Base-by-base conservation (phyloP, 108 stramenopile species). In the Licmophora abbreviata region DNA sequence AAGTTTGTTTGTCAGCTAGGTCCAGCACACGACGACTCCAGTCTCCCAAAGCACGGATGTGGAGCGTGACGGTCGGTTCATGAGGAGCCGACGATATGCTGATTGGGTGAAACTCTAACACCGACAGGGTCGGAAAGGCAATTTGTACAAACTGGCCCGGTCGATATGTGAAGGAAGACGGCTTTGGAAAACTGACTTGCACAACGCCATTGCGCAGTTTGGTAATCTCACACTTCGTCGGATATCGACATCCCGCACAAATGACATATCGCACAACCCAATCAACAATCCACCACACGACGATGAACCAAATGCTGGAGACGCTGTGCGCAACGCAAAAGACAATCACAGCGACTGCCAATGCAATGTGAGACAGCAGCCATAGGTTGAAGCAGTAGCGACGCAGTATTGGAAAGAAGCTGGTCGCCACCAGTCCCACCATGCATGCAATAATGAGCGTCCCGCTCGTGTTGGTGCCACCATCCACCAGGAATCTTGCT, bases 81-180 rank as follows among this genome's bases (percentile, higher is more conserved):
- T 53, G 52, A 3, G 52, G 52, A 37, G 31, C 32, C 12, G 52
- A 53, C 14, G 52, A 36, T 12, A 53, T 36, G n/a, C 31, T 37
- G 20, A 53, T 21, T 24, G 52, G 52, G 25, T 53, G 52, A 37
- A 53, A 53, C 37, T 53, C 24, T 3, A n/a, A 20, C 17, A 40
- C 4, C 2, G 31, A 30, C 21, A 53, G 21, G 2, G 12, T 25
- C 4, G 52, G 52, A 20, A 53, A 15, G 2, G 52, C 52, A 25
- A 53, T 53, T 33, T 33, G 29, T 11, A 53, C n/a, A 21, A 37
- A 53, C 24, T 53, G 52, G 11, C 52, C 52, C 5, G 52, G 17
- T 20, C 24, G 14, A 36, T 53, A 53, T 4, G 36, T 37, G 23
- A 53, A 37, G 2, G 9, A 21, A n/a, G 20, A 2, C 14, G 52